Percentiles rank a stretch among this genome's conserved stretches.
These are phyloP conservation scores for Saururus chinensis DNA, from an alignment of 164 flowering plant species.

Conservation along the genomic window DNA sequence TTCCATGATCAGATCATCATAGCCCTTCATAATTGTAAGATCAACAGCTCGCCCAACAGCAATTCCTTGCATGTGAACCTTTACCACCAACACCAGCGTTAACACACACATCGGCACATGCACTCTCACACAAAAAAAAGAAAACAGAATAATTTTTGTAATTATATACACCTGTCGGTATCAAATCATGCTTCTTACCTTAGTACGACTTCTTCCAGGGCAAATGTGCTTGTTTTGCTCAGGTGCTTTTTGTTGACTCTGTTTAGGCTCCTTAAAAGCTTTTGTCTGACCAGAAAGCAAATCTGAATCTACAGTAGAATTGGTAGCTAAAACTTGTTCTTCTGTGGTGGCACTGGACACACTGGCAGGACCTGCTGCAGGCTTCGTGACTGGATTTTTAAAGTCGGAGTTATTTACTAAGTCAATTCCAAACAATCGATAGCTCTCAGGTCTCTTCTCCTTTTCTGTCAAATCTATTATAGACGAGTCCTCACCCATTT, in stretches of 20 bases:
- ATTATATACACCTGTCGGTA: neutral
- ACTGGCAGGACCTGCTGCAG: slow-evolving; percentile 12
- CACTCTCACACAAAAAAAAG: too few species aligned
- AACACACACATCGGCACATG: too few species aligned
- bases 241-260: slow-evolving; percentile 22
- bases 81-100: neutral
- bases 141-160: neutral
- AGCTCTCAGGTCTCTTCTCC: slow-evolving; percentile 36
- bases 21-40: slow-evolving; percentile 49
- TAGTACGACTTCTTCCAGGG: slow-evolving; percentile 68
- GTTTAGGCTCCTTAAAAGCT: slow-evolving; percentile 34
- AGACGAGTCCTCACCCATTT: neutral
- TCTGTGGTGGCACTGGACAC: slow-evolving; percentile 22
- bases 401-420: slow-evolving; percentile 25
- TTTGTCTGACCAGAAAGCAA: slow-evolving; percentile 40
- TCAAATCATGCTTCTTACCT: slow-evolving; percentile 30
- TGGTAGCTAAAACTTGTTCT: slow-evolving; percentile 15
- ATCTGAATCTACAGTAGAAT: slow-evolving; percentile 44
- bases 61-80: slow-evolving; percentile 96
- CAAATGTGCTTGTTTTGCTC: slow-evolving; percentile 36
- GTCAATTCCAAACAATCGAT: slow-evolving; percentile 73
- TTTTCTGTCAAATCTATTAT: slow-evolving; percentile 23
- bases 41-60: slow-evolving; percentile 94
- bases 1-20: slow-evolving; percentile 60
- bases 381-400: slow-evolving; percentile 12